These are phyloP conservation scores for Rhodocollybia butyracea DNA, from an alignment of 768 basidiomycete genomes.

Conservation along the genomic window DNA sequence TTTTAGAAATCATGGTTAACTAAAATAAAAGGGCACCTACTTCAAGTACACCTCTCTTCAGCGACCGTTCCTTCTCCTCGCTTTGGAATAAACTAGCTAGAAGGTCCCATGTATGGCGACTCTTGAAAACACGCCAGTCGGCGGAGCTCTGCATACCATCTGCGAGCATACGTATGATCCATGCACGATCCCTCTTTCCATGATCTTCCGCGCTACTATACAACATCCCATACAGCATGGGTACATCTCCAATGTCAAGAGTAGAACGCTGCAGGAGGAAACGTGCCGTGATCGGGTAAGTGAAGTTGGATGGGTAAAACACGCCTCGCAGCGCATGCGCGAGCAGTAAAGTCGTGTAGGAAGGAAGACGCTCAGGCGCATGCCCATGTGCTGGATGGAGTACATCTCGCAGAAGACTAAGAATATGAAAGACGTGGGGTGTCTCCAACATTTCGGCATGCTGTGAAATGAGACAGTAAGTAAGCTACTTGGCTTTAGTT, in stretches of 20 bases:
- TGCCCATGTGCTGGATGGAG: conserved; percentile 40
- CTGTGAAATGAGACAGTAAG: conserved; percentile 24
- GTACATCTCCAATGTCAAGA: conserved; percentile 79
- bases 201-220: conserved; percentile 70
- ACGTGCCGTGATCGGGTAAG: conserved; percentile 81
- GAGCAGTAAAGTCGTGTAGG: conserved; percentile 77
- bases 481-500: neutral
- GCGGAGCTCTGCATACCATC: conserved; percentile 73
- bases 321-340: conserved; percentile 78
- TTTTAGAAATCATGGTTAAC: conserved; percentile 2
- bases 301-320: conserved; percentile 85
- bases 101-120: conserved; percentile 87
- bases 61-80: conserved; percentile 44
- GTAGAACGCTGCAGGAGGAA: conserved; percentile 89
- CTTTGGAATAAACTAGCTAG: conserved; percentile 80
- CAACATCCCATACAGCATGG: conserved; percentile 86
- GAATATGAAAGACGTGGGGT: conserved; percentile 67
- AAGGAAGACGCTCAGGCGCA: conserved; percentile 58
- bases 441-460: conserved; percentile 73
- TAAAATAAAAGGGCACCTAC: conserved; percentile 27
- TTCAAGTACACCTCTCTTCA: conserved; percentile 65
- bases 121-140: conserved; percentile 80
- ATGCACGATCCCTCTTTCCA: conserved; percentile 85
- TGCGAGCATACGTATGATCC: conserved; percentile 81
- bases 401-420: conserved; percentile 61